A percentile compares a stretch with the other conserved stretches of the same genome.
These are phyloP conservation scores for Candida albicans DNA, from an alignment of 1,139 yeast genomes.

Conservation along the genomic window DNA sequence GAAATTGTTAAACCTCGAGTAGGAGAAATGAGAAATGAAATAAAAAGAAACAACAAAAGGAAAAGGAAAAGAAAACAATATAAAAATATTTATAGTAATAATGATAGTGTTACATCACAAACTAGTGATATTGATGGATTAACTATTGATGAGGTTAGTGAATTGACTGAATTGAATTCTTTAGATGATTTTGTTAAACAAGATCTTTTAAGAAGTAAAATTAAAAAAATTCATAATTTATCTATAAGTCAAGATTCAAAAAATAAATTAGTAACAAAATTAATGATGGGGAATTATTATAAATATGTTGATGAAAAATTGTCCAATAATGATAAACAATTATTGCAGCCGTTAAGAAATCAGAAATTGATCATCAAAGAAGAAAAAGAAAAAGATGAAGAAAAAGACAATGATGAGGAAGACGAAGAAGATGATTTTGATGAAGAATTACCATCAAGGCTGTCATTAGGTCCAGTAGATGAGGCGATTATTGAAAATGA, in stretches of 20 bases:
- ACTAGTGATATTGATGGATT: slow-evolving; percentile 43
- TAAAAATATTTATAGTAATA: slow-evolving; percentile 15
- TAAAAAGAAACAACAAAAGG: slow-evolving; percentile 12
- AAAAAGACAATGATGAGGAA: slow-evolving; percentile 9
- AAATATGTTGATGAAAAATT: slow-evolving; percentile 42
- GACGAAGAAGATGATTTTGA: slow-evolving; percentile 3
- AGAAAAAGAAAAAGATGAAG: slow-evolving; percentile 21
- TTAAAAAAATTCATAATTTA: slow-evolving; percentile 54
- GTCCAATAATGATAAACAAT: slow-evolving; percentile 17
- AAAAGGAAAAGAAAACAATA: slow-evolving; percentile 5
- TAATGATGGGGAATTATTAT: slow-evolving; percentile 75
- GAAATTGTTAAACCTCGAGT: slow-evolving; percentile 50
- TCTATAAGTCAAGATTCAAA: slow-evolving; percentile 53
- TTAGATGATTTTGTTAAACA: slow-evolving; percentile 52
- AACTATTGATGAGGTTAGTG: slow-evolving; percentile 34
- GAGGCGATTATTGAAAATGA: background rate
- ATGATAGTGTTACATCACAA: slow-evolving; percentile 22
- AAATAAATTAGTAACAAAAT: slow-evolving; percentile 62
- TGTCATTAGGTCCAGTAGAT: background rate
- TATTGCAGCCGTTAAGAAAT: slow-evolving; percentile 17
- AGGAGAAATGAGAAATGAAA: background rate
- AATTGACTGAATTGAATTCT: slow-evolving; percentile 39
- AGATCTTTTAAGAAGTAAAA: slow-evolving; percentile 52
- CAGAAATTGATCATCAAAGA: slow-evolving; percentile 21
- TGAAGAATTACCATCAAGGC: too few species aligned